Evolutionary conservation across 2,329 filamentous ascomycete species (phyloP).

Genomic region (Teratosphaeria gauchensis): DNA sequence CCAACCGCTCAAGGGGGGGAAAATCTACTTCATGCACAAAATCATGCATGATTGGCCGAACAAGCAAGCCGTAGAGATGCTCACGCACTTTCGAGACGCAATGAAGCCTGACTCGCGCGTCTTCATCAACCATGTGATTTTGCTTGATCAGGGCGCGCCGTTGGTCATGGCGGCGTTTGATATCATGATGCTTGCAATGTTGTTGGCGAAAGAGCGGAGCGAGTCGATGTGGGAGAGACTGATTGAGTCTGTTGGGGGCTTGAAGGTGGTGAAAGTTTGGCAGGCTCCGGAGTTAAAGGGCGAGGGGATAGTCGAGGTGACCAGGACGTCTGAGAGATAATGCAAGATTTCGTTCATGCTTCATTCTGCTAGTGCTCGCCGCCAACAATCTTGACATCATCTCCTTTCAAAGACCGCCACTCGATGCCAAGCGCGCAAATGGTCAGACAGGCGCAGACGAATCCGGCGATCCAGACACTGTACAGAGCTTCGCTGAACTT

Average conservation of each 20-base stretch:
- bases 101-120: neutral
- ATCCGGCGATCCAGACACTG: no score
- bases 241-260: neutral
- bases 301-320: neutral
- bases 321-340: neutral
- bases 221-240: neutral
- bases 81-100: neutral
- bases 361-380: no score
- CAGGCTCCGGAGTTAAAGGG: neutral
- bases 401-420: no score
- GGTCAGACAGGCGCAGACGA: no score
- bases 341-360: no score
- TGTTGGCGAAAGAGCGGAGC: neutral
- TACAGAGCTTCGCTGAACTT: no score
- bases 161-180: neutral
- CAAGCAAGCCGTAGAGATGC: neutral
- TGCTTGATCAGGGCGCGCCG: neutral
- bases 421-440: no score
- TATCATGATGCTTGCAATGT: neutral
- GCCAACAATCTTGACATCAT: no score
- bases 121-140: neutral
- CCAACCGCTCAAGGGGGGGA: neutral
- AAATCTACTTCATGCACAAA: neutral
- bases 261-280: neutral
- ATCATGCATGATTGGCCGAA: neutral